Conservation (phyloP, 306 rosid species). For the Corylus avellana region DNA sequence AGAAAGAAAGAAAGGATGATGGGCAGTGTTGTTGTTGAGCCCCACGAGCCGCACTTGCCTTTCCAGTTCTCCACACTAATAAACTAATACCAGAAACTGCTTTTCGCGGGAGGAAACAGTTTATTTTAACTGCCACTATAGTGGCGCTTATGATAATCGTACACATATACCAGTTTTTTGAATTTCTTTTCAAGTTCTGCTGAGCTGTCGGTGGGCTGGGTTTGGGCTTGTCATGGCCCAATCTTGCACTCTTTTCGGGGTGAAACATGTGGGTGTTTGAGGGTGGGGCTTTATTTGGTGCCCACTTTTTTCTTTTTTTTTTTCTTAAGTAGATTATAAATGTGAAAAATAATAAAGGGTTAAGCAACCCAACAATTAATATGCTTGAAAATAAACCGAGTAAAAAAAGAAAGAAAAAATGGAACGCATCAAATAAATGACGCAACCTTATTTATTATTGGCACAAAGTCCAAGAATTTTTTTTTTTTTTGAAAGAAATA, state of each 20-base stretch:
- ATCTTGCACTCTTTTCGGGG: not conserved
- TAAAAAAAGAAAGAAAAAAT: too few relatives aligned
- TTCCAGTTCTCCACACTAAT: conserved; percentile 59
- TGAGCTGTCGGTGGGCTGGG: conserved; percentile 26
- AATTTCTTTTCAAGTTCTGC: conserved; percentile 6
- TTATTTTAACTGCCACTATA: conserved; percentile 39
- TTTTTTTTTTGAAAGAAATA: too few relatives aligned
- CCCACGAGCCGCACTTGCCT: conserved; percentile 46
- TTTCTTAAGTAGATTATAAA: too few relatives aligned
- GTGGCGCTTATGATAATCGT: conserved; percentile 31
- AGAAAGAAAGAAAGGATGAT: conserved; percentile 11
- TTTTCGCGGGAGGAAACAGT: conserved; percentile 70
- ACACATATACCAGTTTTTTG: not conserved
- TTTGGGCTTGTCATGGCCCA: not conserved
- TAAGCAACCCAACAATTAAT: too few relatives aligned
- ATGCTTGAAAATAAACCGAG: too few relatives aligned
- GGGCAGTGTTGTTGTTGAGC: not conserved
- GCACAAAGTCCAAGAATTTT: too few relatives aligned
- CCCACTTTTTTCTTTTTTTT: too few relatives aligned
- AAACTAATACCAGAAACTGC: conserved; percentile 46
- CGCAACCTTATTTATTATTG: too few relatives aligned
- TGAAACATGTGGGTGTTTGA: not conserved
- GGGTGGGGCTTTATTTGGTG: not conserved
- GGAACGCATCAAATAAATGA: too few relatives aligned
- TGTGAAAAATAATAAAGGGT: too few relatives aligned